phyloP scores from a whole-genome alignment of 352 stramenopile genomes.

The Ophiocytium majus region DNA sequence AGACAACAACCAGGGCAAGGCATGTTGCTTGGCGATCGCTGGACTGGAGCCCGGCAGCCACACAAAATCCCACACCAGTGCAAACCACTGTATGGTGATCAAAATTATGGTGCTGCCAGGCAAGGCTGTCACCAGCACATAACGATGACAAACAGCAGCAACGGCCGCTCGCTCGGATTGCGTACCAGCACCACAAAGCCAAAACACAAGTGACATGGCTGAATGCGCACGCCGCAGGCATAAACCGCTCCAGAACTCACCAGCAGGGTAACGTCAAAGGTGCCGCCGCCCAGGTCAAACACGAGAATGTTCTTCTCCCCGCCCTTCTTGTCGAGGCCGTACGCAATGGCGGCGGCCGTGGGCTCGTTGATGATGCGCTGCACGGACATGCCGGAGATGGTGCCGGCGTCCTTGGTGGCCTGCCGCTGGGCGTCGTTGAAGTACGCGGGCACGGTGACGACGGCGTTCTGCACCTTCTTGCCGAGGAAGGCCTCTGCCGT shows the following conservation, averaged over 20 bases:
- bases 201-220: too few species aligned
- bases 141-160: too few species aligned
- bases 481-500: conserved; percentile 97
- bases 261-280: conserved; percentile 91
- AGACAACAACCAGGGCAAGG: too few species aligned
- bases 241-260: conserved; percentile 96
- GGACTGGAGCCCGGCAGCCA: too few species aligned
- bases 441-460: conserved; percentile 99
- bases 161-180: too few species aligned
- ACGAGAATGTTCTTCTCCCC: conserved; percentile 86
- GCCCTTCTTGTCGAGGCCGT: conserved; percentile 83
- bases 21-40: too few species aligned
- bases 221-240: too few species aligned
- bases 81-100: too few species aligned
- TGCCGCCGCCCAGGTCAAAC: conserved; percentile 95
- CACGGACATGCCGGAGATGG: conserved; percentile 84
- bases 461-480: conserved; percentile 89
- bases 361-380: conserved; percentile 99
- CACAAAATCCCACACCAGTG: too few species aligned
- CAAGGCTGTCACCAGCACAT: too few species aligned
- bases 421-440: conserved; percentile 99
- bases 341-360: conserved; percentile 86
- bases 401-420: conserved; percentile 85
- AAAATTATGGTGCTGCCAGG: too few species aligned
- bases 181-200: too few species aligned